Evolutionary conservation across 306 rosid species (phyloP).

Genomic region (Inga oerstediana): DNA sequence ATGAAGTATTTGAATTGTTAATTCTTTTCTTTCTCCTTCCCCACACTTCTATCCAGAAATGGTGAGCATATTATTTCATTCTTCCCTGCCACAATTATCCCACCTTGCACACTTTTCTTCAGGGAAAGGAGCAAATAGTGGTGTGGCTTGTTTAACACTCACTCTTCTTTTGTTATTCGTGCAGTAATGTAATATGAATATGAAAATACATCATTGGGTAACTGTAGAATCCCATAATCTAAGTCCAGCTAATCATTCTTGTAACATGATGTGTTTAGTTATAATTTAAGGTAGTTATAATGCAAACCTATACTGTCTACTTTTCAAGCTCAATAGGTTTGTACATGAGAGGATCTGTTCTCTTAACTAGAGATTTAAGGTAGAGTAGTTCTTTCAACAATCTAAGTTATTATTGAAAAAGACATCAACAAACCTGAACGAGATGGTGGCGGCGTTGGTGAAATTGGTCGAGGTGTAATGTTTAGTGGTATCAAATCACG

Average conservation of each 20-base stretch:
- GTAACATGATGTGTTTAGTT: neutral
- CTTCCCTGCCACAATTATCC: too few relatives aligned
- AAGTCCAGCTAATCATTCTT: neutral
- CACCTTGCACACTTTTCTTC: too few relatives aligned
- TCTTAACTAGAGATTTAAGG: neutral
- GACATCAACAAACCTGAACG: slow-evolving; percentile 41
- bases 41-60: neutral
- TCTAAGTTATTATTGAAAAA: neutral
- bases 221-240: neutral
- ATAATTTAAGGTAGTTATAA: neutral
- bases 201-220: neutral
- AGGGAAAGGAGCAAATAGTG: neutral
- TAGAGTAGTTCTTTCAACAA: neutral
- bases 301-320: neutral
- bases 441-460: slow-evolving; percentile 11
- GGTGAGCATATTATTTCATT: too few relatives aligned
- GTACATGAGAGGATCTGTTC: neutral
- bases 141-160: neutral
- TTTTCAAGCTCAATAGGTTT: slow-evolving; percentile 7
- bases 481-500: fast-evolving
- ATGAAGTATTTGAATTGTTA: neutral
- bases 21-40: neutral
- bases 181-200: neutral
- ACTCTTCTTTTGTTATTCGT: neutral
- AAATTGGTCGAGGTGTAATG: slow-evolving; percentile 41